Conservation (phyloP, 2,329 filamentous ascomycete genomes). For the Apiospora koreana region DNA sequence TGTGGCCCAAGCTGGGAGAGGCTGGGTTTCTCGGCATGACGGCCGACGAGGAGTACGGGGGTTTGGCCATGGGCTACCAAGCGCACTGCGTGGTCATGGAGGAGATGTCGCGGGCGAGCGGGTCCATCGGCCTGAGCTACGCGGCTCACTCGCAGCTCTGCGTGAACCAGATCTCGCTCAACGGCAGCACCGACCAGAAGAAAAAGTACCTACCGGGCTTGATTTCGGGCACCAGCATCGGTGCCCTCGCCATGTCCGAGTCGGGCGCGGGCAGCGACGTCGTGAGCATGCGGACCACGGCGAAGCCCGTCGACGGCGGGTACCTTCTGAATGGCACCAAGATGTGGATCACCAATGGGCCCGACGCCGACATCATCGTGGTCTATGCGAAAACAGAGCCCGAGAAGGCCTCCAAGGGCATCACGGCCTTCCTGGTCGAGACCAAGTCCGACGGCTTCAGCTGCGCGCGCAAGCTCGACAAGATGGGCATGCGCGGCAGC, state of each 20-base stretch:
- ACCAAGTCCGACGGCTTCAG: conserved; percentile 73
- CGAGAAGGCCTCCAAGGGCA: conserved; percentile 79
- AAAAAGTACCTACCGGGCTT: conserved; percentile 76
- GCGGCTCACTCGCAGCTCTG: conserved; percentile 95
- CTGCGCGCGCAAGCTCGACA: conserved; percentile 89
- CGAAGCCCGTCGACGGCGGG: conserved; percentile 78
- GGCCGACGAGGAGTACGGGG: conserved; percentile 88
- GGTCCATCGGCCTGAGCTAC: conserved; percentile 84
- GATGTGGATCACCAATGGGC: conserved; percentile 99
- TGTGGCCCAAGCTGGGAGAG: conserved; percentile 93
- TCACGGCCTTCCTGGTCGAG: conserved; percentile 92
- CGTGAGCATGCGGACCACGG: conserved; percentile 90
- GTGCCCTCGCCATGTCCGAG: conserved; percentile 93
- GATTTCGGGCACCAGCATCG: conserved; percentile 78
- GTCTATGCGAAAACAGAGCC: conserved; percentile 97
- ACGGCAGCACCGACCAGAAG: conserved; percentile 81
- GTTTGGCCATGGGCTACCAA: conserved; percentile 90
- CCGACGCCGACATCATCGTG: conserved; percentile 87
- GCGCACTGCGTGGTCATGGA: conserved; percentile 96
- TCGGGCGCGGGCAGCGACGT: conserved; percentile 90
- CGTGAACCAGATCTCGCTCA: conserved; percentile 93
- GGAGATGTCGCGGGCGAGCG: conserved; percentile 86
- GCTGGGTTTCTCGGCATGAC: conserved; percentile 93
- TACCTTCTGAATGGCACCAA: conserved; percentile 87
- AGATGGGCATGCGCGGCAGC: conserved; percentile 96